Conservation (phyloP, 352 stramenopile genomes). For the Pythium brachiatum region DNA sequence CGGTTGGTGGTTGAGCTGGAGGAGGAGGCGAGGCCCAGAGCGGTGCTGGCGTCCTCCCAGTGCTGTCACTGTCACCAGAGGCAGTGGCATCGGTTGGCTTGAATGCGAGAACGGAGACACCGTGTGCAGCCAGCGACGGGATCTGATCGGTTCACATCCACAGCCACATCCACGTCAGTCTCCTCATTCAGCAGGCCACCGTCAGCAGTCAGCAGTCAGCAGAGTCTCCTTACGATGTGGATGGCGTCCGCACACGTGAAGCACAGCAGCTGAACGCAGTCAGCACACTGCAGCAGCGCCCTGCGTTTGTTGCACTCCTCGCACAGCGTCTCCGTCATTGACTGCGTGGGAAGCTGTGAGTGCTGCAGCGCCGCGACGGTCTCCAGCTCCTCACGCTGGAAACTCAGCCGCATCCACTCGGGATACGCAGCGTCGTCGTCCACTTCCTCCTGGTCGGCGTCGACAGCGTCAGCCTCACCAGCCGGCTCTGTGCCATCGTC, state of each 20-base stretch:
- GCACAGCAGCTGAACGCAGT: constrained; percentile 53
- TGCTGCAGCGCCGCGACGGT: background rate
- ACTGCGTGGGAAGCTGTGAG: background rate
- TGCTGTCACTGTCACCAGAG: too few species aligned
- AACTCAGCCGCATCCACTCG: constrained; percentile 6
- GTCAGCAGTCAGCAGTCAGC: background rate
- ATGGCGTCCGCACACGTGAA: constrained; percentile 69
- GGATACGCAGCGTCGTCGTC: background rate
- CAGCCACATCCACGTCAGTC: background rate
- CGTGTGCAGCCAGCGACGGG: constrained; percentile 36
- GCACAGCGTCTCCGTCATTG: constrained; percentile 23
- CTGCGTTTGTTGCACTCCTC: constrained; percentile 50
- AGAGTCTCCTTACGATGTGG: constrained; percentile 55
- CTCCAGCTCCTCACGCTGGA: background rate
- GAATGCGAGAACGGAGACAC: constrained; percentile 11
- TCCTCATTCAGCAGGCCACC: too few species aligned
- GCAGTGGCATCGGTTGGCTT: background rate
- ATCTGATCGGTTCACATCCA: constrained; percentile 28
- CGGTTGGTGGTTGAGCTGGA: background rate
- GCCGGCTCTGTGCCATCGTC: background rate
- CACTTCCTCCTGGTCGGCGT: background rate
- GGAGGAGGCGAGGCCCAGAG: background rate
- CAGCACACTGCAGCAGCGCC: constrained; percentile 33
- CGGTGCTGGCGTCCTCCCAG: too few species aligned
- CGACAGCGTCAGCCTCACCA: background rate